Evolutionary conservation across 371 early-diverging fungal genomes (phyloP).

Genomic region (Mucor velutinosus): DNA sequence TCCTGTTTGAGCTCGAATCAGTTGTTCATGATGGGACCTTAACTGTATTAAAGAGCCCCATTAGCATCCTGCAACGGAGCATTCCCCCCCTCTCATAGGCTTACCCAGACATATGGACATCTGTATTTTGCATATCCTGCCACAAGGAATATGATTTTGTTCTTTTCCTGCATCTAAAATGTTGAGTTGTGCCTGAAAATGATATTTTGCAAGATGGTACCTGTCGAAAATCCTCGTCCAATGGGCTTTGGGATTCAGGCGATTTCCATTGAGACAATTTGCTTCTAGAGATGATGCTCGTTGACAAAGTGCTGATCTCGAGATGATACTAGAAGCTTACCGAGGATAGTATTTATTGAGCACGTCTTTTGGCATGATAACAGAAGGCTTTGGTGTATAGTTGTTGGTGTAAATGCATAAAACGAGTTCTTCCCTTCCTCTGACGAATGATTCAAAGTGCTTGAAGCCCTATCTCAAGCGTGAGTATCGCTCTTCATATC

Average conservation of each 20-base stretch:
- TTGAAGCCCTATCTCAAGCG: slow-evolving; percentile 63
- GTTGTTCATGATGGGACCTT: slow-evolving; percentile 62
- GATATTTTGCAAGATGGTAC: slow-evolving; percentile 19
- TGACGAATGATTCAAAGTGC: slow-evolving; percentile 72
- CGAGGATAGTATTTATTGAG: slow-evolving; percentile 25
- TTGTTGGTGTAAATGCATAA: slow-evolving; percentile 54
- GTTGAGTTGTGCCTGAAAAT: background rate
- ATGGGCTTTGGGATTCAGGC: slow-evolving; percentile 47
- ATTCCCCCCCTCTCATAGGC: background rate
- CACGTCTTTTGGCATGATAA: slow-evolving; percentile 17
- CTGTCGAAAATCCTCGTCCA: slow-evolving; percentile 53
- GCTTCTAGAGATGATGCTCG: background rate
- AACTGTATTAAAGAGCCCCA: slow-evolving; percentile 30
- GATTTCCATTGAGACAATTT: slow-evolving; percentile 6
- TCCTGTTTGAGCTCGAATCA: slow-evolving; percentile 43
- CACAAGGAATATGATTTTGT: slow-evolving; percentile 64
- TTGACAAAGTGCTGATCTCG: background rate
- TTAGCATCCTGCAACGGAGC: background rate
- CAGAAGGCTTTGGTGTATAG: slow-evolving; percentile 18
- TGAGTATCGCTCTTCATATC: background rate
- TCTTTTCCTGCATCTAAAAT: slow-evolving; percentile 39
- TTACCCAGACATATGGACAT: slow-evolving; percentile 84
- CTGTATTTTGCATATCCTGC: slow-evolving; percentile 80
- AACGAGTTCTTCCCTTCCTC: slow-evolving; percentile 77
- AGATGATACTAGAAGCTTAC: background rate